Percentiles rank a stretch among this genome's conserved stretches.
Evolutionary conservation across 441 rosid species (phyloP).

Genomic region (Gossypium aridum): DNA sequence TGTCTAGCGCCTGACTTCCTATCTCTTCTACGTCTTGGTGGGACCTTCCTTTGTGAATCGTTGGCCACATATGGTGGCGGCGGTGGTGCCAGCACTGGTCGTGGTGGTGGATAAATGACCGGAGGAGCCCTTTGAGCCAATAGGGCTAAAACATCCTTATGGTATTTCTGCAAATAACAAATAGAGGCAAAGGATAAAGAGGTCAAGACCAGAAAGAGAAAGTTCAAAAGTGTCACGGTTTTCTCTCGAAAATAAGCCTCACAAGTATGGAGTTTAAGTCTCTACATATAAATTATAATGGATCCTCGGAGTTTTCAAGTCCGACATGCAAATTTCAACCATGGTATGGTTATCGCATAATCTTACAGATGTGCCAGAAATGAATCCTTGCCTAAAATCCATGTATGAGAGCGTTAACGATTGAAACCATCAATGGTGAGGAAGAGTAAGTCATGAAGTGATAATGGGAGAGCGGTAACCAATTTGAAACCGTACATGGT

Average conservation of each 20-base stretch:
- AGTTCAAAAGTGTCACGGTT: no score
- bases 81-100: constrained; percentile 33
- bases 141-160: constrained; percentile 53
- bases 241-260: no score
- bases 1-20: constrained; percentile 58
- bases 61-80: constrained; percentile 8
- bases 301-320: background rate
- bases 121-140: constrained; percentile 33
- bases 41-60: constrained; percentile 20
- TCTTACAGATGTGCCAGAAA: background rate
- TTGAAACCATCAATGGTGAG: no score
- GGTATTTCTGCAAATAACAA: constrained; percentile 57
- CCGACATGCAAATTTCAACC: background rate
- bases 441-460: no score
- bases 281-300: no score
- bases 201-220: background rate
- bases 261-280: no score
- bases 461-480: background rate
- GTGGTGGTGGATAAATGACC: constrained; percentile 24
- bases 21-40: constrained; percentile 47
- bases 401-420: no score
- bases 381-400: background rate
- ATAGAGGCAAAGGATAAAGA: background rate
- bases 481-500: background rate
- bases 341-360: background rate